phyloP scores from a whole-genome alignment of 2,329 filamentous ascomycete species.

The Botrytis cinerea region DNA sequence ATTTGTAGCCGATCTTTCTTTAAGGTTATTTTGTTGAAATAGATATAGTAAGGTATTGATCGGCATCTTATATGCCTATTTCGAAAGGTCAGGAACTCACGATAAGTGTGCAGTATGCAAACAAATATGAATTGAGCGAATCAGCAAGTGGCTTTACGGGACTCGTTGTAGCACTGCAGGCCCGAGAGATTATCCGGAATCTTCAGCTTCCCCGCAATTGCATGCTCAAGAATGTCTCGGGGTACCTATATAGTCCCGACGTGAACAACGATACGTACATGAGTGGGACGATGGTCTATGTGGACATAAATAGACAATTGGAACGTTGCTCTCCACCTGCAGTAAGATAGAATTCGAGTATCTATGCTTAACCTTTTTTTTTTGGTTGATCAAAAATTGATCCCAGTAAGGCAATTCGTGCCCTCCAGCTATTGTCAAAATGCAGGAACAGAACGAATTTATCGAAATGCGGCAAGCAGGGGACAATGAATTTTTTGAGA shows the following conservation, averaged over 20 bases:
- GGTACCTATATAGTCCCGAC: not conserved
- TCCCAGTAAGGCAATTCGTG: not conserved
- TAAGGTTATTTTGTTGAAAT: not conserved
- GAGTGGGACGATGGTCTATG: not conserved
- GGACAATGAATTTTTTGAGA: not conserved
- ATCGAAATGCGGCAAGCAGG: not conserved
- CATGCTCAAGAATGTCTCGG: not conserved
- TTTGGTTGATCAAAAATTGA: not conserved
- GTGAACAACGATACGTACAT: not conserved
- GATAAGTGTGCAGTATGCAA: constrained; percentile 1
- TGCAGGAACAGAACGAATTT: not conserved
- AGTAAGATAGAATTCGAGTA: not conserved
- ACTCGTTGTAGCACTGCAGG: constrained; percentile 5
- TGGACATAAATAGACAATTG: not conserved
- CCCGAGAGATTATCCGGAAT: constrained; percentile 10
- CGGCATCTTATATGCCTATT: not conserved
- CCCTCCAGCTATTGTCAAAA: not conserved
- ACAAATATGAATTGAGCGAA: not conserved
- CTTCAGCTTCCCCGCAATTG: constrained; percentile 20
- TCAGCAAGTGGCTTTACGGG: not conserved
- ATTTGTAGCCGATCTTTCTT: not conserved
- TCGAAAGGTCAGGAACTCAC: no score
- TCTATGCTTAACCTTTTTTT: not conserved
- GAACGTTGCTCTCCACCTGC: constrained; percentile 24
- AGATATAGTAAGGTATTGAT: not conserved